Conservation (phyloP, 805 yeast genomes). For the Groenewaldozyma tartarivorans region DNA sequence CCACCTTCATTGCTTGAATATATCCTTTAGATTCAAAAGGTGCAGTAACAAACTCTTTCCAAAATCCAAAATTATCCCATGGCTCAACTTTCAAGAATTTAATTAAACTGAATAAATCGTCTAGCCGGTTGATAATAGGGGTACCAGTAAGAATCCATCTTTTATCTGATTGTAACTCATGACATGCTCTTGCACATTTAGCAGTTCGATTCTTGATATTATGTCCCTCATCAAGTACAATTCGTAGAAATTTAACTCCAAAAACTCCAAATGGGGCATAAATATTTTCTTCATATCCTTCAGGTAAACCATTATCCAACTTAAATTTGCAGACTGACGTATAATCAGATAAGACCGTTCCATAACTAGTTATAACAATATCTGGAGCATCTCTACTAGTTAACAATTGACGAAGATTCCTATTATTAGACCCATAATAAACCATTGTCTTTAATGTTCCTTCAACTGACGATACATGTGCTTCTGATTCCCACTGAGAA, state of each 20-base stretch:
- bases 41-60: conserved; percentile 76
- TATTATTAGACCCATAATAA: conserved; percentile 61
- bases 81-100: conserved; percentile 75
- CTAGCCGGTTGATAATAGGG: conserved; percentile 80
- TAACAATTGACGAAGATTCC: conserved; percentile 39
- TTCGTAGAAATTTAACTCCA: conserved; percentile 62
- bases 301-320: conserved; percentile 1
- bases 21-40: conserved; percentile 74
- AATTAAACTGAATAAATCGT: conserved; percentile 73
- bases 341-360: conserved; percentile 75
- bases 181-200: conserved; percentile 69
- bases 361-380: conserved; percentile 76
- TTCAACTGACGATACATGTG: conserved; percentile 37
- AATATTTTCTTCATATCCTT: conserved; percentile 13
- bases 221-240: conserved; percentile 87
- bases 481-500: conserved; percentile 88
- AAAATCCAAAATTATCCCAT: conserved; percentile 75
- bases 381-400: conserved; percentile 41
- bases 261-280: conserved; percentile 41
- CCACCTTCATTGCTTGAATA: conserved; percentile 66
- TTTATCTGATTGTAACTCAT: conserved; percentile 51
- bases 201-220: conserved; percentile 72
- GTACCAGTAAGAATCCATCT: conserved; percentile 91
- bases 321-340: conserved; percentile 29
- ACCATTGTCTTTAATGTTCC: conserved; percentile 30